Evolutionary conservation across 306 rosid species (phyloP), one percentile per base, ranked within the genome.

Genomic region (Oxytropis ochrocephala): DNA sequence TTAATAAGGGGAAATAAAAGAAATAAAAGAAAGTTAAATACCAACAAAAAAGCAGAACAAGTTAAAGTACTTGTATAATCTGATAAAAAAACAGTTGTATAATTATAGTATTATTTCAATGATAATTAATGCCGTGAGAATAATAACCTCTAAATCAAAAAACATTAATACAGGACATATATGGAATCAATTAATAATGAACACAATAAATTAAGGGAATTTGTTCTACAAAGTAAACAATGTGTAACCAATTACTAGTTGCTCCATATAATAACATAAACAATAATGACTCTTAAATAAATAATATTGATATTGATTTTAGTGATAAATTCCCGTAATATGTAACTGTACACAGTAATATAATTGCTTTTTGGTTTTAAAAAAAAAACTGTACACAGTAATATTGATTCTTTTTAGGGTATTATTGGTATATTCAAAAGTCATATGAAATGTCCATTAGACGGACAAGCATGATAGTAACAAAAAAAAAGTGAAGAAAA

Each of bases 361-460:
- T 64, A n/a, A n/a, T n/a, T n/a, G n/a, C n/a, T n/a, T n/a, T n/a
- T n/a, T n/a, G n/a, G n/a, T n/a, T n/a, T n/a, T n/a, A n/a, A n/a
- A n/a, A n/a, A n/a, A n/a, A n/a, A n/a, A 55, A 44, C 51, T 49
- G 35, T 8, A 48, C 8, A 33, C 24, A 76, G 61, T 32, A 51
- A 36, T 29, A 32, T 64, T 48, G 47, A 67, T 73, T 67, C 74
- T 73, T 78, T 59, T 57, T 19, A 79, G 71, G 79, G 11, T 51
- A 73, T 72, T 66, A 71, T 69, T 73, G 65, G 70, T 66, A 57
- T 41, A 72, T 44, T 67, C 67, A 67, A 16, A 73, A 33, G 75
- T 73, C 75, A 60, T 67, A 79, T 79, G 83, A 74, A 67, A 67
- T 74, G 80, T 78, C 69, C 58, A 64, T 49, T 64, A 77, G 85